Evolutionary conservation across 352 stramenopile genomes (phyloP).

Genomic region (Globisporangium canariense): DNA sequence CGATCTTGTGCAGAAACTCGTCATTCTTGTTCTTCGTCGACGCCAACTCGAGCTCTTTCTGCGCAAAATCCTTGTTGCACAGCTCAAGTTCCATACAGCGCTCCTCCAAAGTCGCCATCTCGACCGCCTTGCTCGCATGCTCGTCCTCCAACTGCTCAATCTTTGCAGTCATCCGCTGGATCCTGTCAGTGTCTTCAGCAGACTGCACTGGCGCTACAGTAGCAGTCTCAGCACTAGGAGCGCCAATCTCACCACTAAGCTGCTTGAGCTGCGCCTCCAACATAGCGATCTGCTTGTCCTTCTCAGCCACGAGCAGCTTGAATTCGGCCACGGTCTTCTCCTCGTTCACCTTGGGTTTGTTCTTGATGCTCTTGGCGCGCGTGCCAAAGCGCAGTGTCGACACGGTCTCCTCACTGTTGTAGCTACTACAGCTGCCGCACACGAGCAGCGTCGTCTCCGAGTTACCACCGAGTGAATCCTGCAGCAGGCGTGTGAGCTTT

Average conservation of each 20-base stretch:
- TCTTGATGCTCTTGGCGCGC: slow-evolving; percentile 76
- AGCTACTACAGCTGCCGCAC: slow-evolving; percentile 60
- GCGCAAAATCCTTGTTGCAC: slow-evolving; percentile 32
- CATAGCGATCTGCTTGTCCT: slow-evolving; percentile 49
- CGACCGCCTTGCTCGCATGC: slow-evolving; percentile 43
- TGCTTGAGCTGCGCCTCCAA: slow-evolving; percentile 37
- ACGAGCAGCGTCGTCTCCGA: slow-evolving; percentile 70
- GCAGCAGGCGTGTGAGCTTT: slow-evolving; percentile 85
- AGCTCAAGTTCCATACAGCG: slow-evolving; percentile 49
- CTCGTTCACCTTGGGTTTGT: slow-evolving; percentile 81
- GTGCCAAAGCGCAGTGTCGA: slow-evolving; percentile 75
- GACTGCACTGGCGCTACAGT: slow-evolving; percentile 1
- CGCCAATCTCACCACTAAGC: slow-evolving; percentile 3
- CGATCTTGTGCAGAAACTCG: slow-evolving; percentile 46
- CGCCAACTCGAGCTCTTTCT: slow-evolving; percentile 37
- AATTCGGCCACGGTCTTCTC: slow-evolving; percentile 86
- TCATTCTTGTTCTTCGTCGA: slow-evolving; percentile 41
- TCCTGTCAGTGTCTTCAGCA: slow-evolving; percentile 11
- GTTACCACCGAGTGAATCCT: slow-evolving; percentile 80
- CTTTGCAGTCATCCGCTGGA: slow-evolving; percentile 41
- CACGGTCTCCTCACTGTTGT: slow-evolving; percentile 71
- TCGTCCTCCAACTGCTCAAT: slow-evolving; percentile 67
- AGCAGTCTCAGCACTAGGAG: background rate
- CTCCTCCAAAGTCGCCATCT: slow-evolving; percentile 53
- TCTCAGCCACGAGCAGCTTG: slow-evolving; percentile 57